Evolutionary conservation across 805 yeast species (phyloP), one percentile per base, ranked within the genome.

Genomic region (Teunomyces cretensis): DNA sequence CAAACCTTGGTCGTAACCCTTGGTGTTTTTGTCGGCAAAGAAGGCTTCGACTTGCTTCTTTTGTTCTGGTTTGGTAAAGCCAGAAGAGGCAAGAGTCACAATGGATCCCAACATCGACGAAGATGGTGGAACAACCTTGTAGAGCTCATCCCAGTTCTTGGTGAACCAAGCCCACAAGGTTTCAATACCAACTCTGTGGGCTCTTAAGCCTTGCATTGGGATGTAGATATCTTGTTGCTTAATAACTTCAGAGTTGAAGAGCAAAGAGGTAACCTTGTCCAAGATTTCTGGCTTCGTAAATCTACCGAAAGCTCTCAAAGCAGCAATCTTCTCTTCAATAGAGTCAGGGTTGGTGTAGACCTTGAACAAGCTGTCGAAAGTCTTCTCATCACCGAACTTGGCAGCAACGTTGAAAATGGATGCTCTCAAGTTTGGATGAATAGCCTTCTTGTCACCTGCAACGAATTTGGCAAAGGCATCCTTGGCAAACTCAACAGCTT

Each of bases 81-180:
- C 81, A 17, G 81, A 67, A 32, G 87, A 76, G 39, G 83, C 68
- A 30, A 86, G 51, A 27, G 75, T 72, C 32, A 92, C 86, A 47
- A 94, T 83, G 14, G 84, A 73, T 15, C 92, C 86, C 56, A 92
- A 74, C 88, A 90, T 81, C 17, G 89, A 76, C 51, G 85, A 76
- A 9, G 88, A 85, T 12, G 96, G 88, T 42, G 97, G 96, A 61
- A 89, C 77, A 57, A 76, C 71, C 62, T 80, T 75, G 55, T 68
- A 67, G 48, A 92, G 60, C 37, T 71, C 76, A 46, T 81, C 89
- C 92, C 95, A 92, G 65, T 91, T 83, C 11, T 48, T 57, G 56
- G 77, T 75, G 54, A 81, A 59, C 96, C 96, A 92, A 13, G 58
- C 44, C 88, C 91, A 91, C 52, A 84, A 67, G 9, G 80, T 77